Evolutionary conservation across 2,329 filamentous ascomycete species (phyloP), one percentile per base, ranked within the genome.

Genomic region (Aaosphaeria arxii): DNA sequence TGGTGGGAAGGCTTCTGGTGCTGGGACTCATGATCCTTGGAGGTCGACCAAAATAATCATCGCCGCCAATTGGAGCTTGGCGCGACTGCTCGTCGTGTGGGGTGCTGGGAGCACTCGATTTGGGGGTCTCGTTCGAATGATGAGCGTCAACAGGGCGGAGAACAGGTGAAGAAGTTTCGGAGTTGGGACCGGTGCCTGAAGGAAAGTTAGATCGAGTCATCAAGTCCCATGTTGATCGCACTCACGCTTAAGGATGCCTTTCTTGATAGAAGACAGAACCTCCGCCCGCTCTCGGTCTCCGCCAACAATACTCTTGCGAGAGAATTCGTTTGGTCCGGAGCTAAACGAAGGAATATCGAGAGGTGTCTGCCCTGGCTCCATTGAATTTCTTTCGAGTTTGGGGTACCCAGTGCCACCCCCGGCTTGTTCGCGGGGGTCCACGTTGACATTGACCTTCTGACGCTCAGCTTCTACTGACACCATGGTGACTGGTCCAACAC

Each of bases 381-480:
- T 76, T 1, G 88, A 92, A 62, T 91, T 91, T 38, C 85, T 80
- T 71, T 96, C 91, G 28, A 95, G 75, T 61, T 87, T 89, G 29
- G 91, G 91, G 62, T 91, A 95, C 4, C 87, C 87, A 17, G 88
- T 91, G 39, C 84, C 88, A 28, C 87, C 87, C 40, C 83, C 84
- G 43, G 76, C 75, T 47, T 88, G 83, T 4, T 87, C 81, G 53
- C 84, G 79, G 1, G 85, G 83, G 52, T 89, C 81, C 1, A 80
- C 77, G 49, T 87, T 90, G 41, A 91, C 85, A 57, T 94, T 91
- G 49, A 94, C 86, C 52, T 77, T 85, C 58, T 95, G 89, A 45
- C 90, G 82, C 72, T 97, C 92, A 1, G 92, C 94, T 72, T 99
- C 94, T 4, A 94, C 91, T 6, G 89, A 97, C 44, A 99, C 87